Conservation (phyloP, 2,329 filamentous ascomycete species). For the Alternaria burnsii region DNA sequence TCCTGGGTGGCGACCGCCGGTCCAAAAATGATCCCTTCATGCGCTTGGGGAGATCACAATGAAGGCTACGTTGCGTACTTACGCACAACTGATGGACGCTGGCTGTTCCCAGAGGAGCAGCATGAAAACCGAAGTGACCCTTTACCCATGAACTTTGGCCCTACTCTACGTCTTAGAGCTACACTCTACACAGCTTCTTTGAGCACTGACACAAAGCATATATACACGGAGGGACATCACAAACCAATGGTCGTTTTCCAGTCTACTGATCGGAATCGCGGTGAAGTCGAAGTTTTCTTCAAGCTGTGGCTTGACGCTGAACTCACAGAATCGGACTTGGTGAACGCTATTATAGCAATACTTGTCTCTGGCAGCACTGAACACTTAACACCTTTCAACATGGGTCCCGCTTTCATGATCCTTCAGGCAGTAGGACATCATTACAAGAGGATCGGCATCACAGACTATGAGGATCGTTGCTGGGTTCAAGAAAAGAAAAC, state of each 20-base stretch:
- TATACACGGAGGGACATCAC: too few species aligned
- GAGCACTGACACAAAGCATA: neutral
- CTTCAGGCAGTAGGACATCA: neutral
- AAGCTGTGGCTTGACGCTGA: neutral
- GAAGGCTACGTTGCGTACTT: neutral
- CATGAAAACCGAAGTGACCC: neutral
- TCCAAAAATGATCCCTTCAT: fast-evolving
- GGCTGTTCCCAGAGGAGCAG: neutral
- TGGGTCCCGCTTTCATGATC: neutral
- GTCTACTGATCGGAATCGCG: fast-evolving
- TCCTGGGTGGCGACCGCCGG: neutral
- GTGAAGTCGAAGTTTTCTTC: neutral
- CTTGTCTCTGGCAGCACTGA: neutral
- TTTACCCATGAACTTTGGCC: neutral
- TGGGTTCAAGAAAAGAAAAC: too few species aligned
- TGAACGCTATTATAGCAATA: neutral
- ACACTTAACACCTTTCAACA: too few species aligned
- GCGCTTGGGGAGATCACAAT: fast-evolving
- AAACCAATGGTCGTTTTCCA: neutral
- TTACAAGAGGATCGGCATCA: neutral
- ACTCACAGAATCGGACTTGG: fast-evolving
- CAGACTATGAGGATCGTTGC: fast-evolving
- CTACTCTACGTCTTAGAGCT: neutral
- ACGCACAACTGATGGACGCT: neutral
- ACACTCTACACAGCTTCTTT: neutral